Conservation (phyloP, 352 stramenopile genomes). For the Globisporangium megalacanthum region DNA sequence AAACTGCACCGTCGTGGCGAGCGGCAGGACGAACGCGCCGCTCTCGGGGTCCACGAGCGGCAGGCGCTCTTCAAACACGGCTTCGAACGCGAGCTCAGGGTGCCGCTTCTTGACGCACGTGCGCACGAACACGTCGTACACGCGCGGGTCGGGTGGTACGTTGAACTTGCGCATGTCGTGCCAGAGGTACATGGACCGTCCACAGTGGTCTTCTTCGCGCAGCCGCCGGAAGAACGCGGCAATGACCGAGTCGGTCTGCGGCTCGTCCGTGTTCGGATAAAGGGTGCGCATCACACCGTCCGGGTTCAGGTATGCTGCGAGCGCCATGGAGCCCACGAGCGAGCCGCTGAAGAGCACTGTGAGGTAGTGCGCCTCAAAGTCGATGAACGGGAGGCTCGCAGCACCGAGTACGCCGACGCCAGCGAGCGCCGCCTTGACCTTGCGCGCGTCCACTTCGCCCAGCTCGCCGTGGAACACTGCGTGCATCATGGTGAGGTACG, state of each 20-base stretch:
- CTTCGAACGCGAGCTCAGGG: slow-evolving; percentile 69
- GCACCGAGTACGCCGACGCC: slow-evolving; percentile 51
- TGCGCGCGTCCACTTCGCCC: slow-evolving; percentile 52
- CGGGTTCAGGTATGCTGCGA: slow-evolving; percentile 83
- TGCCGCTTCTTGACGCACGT: slow-evolving; percentile 83
- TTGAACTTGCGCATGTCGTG: slow-evolving; percentile 75
- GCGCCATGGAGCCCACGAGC: slow-evolving; percentile 72
- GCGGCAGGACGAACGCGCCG: slow-evolving; percentile 55
- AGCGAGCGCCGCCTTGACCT: slow-evolving; percentile 58
- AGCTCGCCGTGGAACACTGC: slow-evolving; percentile 80
- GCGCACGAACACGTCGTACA: slow-evolving; percentile 78
- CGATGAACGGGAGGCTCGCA: slow-evolving; percentile 59
- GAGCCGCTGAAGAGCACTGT: slow-evolving; percentile 70
- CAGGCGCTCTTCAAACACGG: slow-evolving; percentile 59
- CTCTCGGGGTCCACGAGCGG: slow-evolving; percentile 35
- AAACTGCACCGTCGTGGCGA: slow-evolving; percentile 53
- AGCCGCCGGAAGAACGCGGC: slow-evolving; percentile 80
- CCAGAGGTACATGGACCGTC: slow-evolving; percentile 82
- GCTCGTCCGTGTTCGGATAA: slow-evolving; percentile 76
- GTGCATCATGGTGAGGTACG: slow-evolving; percentile 87
- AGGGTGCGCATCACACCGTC: slow-evolving; percentile 73
- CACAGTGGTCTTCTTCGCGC: slow-evolving; percentile 81
- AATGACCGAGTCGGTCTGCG: slow-evolving; percentile 55
- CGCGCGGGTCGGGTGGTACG: slow-evolving; percentile 55
- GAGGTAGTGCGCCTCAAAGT: slow-evolving; percentile 70